Evolutionary conservation across 768 basidiomycete genomes (phyloP).

Genomic region (Cyathus striatus): DNA sequence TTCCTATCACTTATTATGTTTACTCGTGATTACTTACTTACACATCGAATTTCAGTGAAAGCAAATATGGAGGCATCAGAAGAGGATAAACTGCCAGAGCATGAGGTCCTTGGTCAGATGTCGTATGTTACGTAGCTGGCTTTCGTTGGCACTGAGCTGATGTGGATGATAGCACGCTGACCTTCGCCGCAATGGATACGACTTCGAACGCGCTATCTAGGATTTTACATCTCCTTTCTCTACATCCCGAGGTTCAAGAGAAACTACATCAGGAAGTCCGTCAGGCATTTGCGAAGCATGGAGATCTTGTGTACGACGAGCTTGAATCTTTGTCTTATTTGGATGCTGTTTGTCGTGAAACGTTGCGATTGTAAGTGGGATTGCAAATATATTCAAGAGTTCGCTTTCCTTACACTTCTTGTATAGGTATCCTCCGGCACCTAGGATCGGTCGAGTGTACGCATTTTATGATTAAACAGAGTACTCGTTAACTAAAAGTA

Average conservation of each 20-base stretch:
- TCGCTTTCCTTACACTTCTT: neutral
- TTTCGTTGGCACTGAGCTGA: neutral
- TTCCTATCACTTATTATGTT: neutral
- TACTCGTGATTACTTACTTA: neutral
- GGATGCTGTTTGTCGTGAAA: conserved; percentile 30
- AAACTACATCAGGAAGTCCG: conserved; percentile 35
- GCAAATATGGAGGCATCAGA: conserved; percentile 29
- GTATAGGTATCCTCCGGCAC: conserved; percentile 15
- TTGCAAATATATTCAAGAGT: neutral
- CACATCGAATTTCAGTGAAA: conserved; percentile 23
- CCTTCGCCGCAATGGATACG: conserved; percentile 14
- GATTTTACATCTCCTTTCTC: conserved; percentile 29
- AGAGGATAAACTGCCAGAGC: conserved; percentile 24
- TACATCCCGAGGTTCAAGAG: conserved; percentile 27
- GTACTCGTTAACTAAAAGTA: neutral
- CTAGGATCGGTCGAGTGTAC: conserved; percentile 16
- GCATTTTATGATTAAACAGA: neutral
- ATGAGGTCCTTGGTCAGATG: conserved; percentile 35
- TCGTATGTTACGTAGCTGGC: conserved; percentile 11
- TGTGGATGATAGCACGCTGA: conserved; percentile 13
- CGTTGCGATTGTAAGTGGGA: conserved; percentile 25
- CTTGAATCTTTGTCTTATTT: conserved; percentile 21
- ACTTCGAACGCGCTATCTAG: conserved; percentile 31
- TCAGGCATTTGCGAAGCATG: conserved; percentile 8
- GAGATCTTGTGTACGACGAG: conserved; percentile 18